Percentiles rank a stretch among this genome's conserved stretches.
Conservation (phyloP, 192 early-diverging fungal species). For the Dissophora globulifera region DNA sequence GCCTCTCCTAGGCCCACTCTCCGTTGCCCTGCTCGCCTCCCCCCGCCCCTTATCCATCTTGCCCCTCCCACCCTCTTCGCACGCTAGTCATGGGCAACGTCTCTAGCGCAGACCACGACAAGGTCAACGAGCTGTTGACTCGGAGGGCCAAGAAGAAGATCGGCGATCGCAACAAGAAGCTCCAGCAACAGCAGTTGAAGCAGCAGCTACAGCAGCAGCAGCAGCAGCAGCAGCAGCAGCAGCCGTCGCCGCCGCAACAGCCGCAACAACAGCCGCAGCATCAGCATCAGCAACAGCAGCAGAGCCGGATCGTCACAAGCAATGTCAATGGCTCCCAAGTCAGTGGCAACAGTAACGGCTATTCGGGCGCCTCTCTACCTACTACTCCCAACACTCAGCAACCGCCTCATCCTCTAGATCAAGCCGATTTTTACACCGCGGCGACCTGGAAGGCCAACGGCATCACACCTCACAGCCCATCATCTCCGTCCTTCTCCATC, state of each 20-base stretch:
- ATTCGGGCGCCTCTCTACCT: background rate
- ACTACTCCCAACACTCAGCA: too few species aligned
- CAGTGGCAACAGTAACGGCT: conserved; percentile 2
- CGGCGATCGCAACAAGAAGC: conserved; percentile 11
- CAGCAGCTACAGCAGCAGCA: conserved; percentile 28
- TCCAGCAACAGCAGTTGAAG: conserved; percentile 23
- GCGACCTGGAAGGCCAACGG: conserved; percentile 4
- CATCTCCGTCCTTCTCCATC: conserved; percentile 41
- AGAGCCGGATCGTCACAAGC: too few species aligned
- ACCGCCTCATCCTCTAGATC: conserved; percentile 26
- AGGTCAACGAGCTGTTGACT: conserved; percentile 36
- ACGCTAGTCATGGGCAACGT: conserved; percentile 35
- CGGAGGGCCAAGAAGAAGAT: conserved; percentile 34
- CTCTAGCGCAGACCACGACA: conserved; percentile 45
- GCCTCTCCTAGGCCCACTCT: background rate
- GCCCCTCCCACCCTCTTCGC: background rate
- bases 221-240: conserved; percentile 14
- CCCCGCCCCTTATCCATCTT: background rate
- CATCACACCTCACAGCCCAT: conserved; percentile 18
- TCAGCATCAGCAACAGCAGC: too few species aligned
- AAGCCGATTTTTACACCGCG: conserved; percentile 17
- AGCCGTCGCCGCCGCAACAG: background rate
- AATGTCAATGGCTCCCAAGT: background rate
- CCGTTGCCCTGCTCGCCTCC: background rate
- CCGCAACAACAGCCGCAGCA: too few species aligned